phyloP scores from a whole-genome alignment of 768 basidiomycete species.

The Lactarius sp. region DNA sequence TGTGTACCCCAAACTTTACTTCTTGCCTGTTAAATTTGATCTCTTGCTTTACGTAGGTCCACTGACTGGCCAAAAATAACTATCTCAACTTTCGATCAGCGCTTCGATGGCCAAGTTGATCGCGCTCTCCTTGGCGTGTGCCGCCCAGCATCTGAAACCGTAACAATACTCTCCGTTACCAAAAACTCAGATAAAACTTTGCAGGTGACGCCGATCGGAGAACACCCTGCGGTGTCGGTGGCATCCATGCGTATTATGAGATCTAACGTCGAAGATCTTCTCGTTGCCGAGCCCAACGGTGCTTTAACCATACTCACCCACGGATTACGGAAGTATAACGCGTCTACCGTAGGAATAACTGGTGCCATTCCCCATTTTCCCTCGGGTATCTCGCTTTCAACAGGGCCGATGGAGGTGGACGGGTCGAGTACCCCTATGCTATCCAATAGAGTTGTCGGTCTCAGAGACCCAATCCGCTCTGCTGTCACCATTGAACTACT shows the following conservation, averaged over 20 bases:
- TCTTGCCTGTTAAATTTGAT: background rate
- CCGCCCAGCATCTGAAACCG: conserved; percentile 42
- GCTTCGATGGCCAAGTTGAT: conserved; percentile 50
- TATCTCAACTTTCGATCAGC: conserved; percentile 58
- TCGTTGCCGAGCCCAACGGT: conserved; percentile 57
- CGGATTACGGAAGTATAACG: conserved; percentile 41
- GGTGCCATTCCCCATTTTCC: conserved; percentile 5
- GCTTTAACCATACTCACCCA: conserved; percentile 57
- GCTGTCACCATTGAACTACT: conserved; percentile 50
- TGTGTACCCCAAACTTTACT: conserved; percentile 31
- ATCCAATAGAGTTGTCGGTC: conserved; percentile 36
- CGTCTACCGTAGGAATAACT: conserved; percentile 7
- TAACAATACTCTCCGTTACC: conserved; percentile 48
- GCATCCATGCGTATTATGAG: conserved; percentile 62
- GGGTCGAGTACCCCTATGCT: background rate
- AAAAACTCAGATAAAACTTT: conserved; percentile 41
- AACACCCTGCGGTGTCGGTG: conserved; percentile 46
- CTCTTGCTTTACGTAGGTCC: conserved; percentile 10
- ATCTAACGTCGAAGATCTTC: conserved; percentile 57
- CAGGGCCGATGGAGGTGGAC: conserved; percentile 18
- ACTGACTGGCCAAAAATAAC: conserved; percentile 44
- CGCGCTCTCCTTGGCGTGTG: conserved; percentile 54
- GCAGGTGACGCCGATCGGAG: conserved; percentile 36
- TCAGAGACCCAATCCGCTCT: conserved; percentile 48
- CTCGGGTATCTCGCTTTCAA: background rate